Percentiles rank a stretch among this genome's conserved stretches.
Evolutionary conservation across 352 stramenopile species (phyloP).

Genomic region (Phytophthora hybrid): DNA sequence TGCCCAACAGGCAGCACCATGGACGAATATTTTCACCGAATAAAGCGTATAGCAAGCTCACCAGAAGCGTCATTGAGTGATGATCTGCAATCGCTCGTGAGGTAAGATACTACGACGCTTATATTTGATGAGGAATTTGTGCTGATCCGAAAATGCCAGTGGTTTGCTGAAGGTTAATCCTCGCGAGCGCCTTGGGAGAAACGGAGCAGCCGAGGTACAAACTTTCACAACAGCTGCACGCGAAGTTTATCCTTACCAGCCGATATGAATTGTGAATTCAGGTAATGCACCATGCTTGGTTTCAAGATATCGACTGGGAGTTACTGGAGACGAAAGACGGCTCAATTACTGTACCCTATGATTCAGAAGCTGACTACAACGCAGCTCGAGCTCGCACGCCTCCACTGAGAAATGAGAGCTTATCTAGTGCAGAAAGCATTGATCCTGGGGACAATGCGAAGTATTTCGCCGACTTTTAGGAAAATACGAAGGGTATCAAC

Average conservation of each 20-base stretch:
- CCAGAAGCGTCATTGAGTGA: slow-evolving; percentile 9
- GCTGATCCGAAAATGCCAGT: slow-evolving; percentile 20
- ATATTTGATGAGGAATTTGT: not conserved
- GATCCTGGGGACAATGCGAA: slow-evolving; percentile 71
- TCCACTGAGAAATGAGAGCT: slow-evolving; percentile 13
- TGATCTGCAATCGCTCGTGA: slow-evolving; percentile 41
- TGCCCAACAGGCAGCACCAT: slow-evolving; percentile 32
- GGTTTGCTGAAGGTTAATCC: slow-evolving; percentile 47
- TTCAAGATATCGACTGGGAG: slow-evolving; percentile 64
- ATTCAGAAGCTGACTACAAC: slow-evolving; percentile 48
- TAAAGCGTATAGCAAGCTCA: slow-evolving; percentile 23
- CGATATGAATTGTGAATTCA: slow-evolving; percentile 11
- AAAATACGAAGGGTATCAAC: not conserved
- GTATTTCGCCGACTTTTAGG: slow-evolving; percentile 78
- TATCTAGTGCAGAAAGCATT: slow-evolving; percentile 80
- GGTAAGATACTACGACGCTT: slow-evolving; percentile 16
- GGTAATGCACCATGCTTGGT: slow-evolving; percentile 75
- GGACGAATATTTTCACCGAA: slow-evolving; percentile 45
- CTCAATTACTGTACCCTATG: slow-evolving; percentile 37
- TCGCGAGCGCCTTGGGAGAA: slow-evolving; percentile 48
- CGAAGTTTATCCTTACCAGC: not conserved
- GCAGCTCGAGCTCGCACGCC: slow-evolving; percentile 1
- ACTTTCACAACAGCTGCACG: not conserved
- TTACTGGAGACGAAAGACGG: slow-evolving; percentile 27
- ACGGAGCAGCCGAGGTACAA: slow-evolving; percentile 46